These are phyloP conservation scores for Mariannaea sp. DNA, from an alignment of 2,329 filamentous ascomycete genomes.

Conservation along the genomic window DNA sequence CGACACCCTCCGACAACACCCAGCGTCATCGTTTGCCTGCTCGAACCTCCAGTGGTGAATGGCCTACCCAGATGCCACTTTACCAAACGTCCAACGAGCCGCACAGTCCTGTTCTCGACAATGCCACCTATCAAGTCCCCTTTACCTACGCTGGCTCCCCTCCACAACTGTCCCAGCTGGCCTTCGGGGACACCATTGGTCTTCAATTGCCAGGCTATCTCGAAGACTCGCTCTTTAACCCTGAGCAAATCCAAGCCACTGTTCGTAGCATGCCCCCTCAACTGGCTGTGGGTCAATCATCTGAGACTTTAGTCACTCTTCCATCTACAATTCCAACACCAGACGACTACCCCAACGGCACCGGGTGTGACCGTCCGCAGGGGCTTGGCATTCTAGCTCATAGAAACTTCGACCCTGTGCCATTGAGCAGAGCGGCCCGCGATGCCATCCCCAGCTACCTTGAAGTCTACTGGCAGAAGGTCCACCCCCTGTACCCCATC, in stretches of 20 bases:
- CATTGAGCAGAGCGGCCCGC: constrained; percentile 47
- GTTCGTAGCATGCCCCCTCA: constrained; percentile 57
- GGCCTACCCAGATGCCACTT: constrained; percentile 40
- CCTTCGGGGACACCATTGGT: constrained; percentile 40
- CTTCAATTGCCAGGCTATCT: constrained; percentile 44
- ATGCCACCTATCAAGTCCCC: constrained; percentile 36
- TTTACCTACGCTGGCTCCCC: constrained; percentile 37
- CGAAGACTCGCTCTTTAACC: constrained; percentile 44
- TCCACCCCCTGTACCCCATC: constrained; percentile 55
- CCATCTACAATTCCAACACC: constrained; percentile 45
- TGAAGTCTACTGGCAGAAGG: constrained; percentile 58
- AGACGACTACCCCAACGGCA: constrained; percentile 42
- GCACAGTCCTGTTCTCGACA: constrained; percentile 30
- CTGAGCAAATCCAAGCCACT: constrained; percentile 46
- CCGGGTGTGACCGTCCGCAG: constrained; percentile 47
- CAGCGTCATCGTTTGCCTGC: constrained; percentile 36
- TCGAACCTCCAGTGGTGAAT: constrained; percentile 40
- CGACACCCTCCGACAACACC: constrained; percentile 49
- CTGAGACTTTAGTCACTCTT: constrained; percentile 55
- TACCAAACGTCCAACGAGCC: constrained; percentile 30
- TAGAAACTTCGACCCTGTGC: constrained; percentile 36
- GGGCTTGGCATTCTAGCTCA: constrained; percentile 43
- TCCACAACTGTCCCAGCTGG: constrained; percentile 41
- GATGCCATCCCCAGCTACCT: constrained; percentile 56
- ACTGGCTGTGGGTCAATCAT: constrained; percentile 51